These are phyloP conservation scores for Nakazawaea anatomiae DNA, from an alignment of 805 yeast genomes.

Conservation along the genomic window DNA sequence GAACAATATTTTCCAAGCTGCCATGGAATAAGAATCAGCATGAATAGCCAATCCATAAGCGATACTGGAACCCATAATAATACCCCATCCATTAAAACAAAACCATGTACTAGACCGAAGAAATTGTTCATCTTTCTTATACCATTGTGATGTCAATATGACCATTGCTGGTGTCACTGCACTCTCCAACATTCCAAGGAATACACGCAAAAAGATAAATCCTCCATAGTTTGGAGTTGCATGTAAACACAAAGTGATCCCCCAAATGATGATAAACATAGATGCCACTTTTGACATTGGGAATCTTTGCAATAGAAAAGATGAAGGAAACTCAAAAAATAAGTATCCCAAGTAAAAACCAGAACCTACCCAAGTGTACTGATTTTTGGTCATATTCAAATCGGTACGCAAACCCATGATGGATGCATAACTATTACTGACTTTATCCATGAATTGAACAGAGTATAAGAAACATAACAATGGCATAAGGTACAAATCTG, in stretches of 20 bases:
- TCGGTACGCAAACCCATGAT: slow-evolving; percentile 54
- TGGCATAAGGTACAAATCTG: slow-evolving; percentile 44
- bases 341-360: slow-evolving; percentile 49
- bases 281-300: slow-evolving; percentile 46
- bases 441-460: slow-evolving; percentile 53
- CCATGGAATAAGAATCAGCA: slow-evolving; percentile 28
- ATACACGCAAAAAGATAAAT: slow-evolving; percentile 35
- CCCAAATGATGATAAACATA: slow-evolving; percentile 49
- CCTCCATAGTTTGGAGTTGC: slow-evolving; percentile 30
- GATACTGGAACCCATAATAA: slow-evolving; percentile 38
- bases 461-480: slow-evolving; percentile 48
- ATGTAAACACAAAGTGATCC: slow-evolving; percentile 40
- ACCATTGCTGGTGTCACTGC: slow-evolving; percentile 51
- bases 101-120: slow-evolving; percentile 29
- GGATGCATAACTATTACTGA: slow-evolving; percentile 50
- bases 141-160: slow-evolving; percentile 48
- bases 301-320: slow-evolving; percentile 40
- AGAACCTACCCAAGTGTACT: slow-evolving; percentile 48
- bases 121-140: slow-evolving; percentile 21
- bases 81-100: slow-evolving; percentile 34
- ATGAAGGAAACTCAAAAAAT: slow-evolving; percentile 43
- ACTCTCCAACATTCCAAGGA: slow-evolving; percentile 44
- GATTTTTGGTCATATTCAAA: slow-evolving; percentile 34
- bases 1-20: slow-evolving; percentile 57
- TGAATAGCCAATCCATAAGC: slow-evolving; percentile 48